Evolutionary conservation across 495 filamentous ascomycete genomes (phyloP).

Genomic region (Podospora pseudopauciseta): DNA sequence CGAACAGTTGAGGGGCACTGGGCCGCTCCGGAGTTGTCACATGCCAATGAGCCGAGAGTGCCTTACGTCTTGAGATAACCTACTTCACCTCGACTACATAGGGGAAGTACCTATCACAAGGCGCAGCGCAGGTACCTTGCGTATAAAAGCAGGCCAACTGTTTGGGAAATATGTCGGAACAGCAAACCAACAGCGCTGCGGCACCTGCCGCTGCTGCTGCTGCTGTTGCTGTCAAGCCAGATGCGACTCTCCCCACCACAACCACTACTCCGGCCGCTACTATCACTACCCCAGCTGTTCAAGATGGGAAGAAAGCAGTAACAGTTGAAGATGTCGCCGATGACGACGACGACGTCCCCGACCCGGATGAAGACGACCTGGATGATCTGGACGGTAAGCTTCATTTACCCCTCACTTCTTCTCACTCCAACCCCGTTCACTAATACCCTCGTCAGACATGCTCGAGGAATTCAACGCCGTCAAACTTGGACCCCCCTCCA

Average conservation of each 20-base stretch:
- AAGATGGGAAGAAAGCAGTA: conserved; percentile 20
- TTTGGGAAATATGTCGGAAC: neutral
- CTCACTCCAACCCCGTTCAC: neutral
- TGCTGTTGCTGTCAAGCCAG: neutral
- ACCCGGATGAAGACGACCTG: conserved; percentile 81
- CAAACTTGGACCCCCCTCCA: conserved; percentile 41
- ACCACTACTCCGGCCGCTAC: neutral
- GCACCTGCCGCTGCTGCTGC: neutral
- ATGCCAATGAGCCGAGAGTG: neutral
- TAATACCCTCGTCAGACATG: conserved; percentile 57
- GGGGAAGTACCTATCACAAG: neutral
- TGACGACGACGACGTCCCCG: conserved; percentile 54
- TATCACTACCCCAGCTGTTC: neutral
- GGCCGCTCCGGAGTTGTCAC: neutral
- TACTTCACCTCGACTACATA: neutral
- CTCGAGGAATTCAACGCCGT: conserved; percentile 79
- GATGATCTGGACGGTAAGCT: conserved; percentile 83
- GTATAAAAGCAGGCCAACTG: neutral
- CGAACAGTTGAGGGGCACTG: neutral
- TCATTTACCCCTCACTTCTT: neutral
- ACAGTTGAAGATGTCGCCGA: conserved; percentile 24
- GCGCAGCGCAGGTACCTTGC: neutral
- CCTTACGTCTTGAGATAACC: neutral
- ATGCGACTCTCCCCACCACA: neutral
- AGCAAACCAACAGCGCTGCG: neutral